Conservation (phyloP, 768 basidiomycete genomes). For the Leccinum variicolor region DNA sequence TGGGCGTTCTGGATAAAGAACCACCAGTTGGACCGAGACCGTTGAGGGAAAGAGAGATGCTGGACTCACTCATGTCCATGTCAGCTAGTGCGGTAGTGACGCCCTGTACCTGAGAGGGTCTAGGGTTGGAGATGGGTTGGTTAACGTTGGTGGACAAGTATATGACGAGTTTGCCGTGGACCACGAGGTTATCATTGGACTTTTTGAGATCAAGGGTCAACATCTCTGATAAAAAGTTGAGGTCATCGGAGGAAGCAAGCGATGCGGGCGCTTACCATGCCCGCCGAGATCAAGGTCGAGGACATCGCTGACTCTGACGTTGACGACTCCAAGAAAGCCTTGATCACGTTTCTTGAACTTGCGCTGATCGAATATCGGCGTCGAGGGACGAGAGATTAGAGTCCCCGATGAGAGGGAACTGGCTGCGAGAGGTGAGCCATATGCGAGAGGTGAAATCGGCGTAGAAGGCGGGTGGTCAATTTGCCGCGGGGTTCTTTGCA, state of each 20-base stretch:
- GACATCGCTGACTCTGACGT: conserved; percentile 86
- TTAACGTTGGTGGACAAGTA: conserved; percentile 91
- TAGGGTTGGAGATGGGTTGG: conserved; percentile 81
- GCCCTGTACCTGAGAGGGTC: conserved; percentile 67
- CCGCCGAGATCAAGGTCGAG: conserved; percentile 90
- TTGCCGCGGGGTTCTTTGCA: too few relatives aligned
- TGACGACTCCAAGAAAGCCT: conserved; percentile 97
- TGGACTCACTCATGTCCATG: conserved; percentile 59
- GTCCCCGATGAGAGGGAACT: too few relatives aligned
- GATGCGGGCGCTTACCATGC: conserved; percentile 63
- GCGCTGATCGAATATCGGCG: conserved; percentile 97
- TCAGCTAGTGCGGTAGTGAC: conserved; percentile 57
- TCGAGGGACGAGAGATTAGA: too few relatives aligned
- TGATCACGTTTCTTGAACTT: conserved; percentile 99
- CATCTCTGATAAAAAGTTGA: conserved; percentile 62
- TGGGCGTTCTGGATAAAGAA: conserved; percentile 58
- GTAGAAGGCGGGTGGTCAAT: too few relatives aligned
- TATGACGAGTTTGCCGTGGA: conserved; percentile 96
- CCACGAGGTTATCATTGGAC: conserved; percentile 97
- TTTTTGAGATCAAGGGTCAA: conserved; percentile 95
- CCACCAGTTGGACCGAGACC: conserved; percentile 32
- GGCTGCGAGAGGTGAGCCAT: too few relatives aligned
- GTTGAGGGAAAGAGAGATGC: conserved; percentile 52
- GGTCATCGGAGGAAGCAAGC: background rate
- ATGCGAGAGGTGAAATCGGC: too few relatives aligned